These are phyloP conservation scores for Scleromitrula shiraiana DNA, from an alignment of 2,329 filamentous ascomycete genomes.

Conservation along the genomic window DNA sequence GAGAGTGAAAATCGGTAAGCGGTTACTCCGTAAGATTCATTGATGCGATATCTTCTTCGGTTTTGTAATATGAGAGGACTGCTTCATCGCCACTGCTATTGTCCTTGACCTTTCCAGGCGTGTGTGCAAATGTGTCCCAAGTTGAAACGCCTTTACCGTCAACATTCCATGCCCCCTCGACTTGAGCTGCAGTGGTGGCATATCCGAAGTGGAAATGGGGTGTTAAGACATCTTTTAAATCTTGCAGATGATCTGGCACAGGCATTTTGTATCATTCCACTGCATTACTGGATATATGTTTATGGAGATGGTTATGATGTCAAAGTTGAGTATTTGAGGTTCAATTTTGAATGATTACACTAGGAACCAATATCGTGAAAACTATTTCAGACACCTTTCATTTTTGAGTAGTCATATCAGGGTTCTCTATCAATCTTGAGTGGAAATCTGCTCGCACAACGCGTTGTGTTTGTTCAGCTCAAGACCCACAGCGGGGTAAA, in stretches of 20 bases:
- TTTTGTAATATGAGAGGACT: conserved; percentile 79
- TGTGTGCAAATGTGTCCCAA: conserved; percentile 77
- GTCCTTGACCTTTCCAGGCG: conserved; percentile 73
- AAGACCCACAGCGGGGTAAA: too few relatives aligned
- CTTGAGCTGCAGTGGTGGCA: conserved; percentile 75
- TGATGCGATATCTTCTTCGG: conserved; percentile 64
- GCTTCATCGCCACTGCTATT: conserved; percentile 65
- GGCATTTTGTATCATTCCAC: too few relatives aligned
- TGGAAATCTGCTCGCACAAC: too few relatives aligned
- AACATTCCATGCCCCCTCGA: conserved; percentile 65
- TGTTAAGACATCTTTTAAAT: conserved; percentile 46
- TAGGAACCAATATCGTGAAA: neutral
- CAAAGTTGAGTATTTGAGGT: neutral
- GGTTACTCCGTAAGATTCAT: conserved; percentile 61
- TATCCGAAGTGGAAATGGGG: conserved; percentile 70
- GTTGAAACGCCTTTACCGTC: conserved; percentile 74
- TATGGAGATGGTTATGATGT: neutral
- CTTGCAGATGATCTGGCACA: conserved; percentile 9
- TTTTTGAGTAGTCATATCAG: too few relatives aligned
- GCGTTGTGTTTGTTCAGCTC: too few relatives aligned
- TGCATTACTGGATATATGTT: neutral
- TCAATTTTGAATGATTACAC: neutral
- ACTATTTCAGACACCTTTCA: too few relatives aligned
- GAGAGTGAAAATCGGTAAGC: conserved; percentile 78
- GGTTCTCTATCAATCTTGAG: too few relatives aligned